Conservation (phyloP, 208 protist genomes). For the Porcisia deanei region DNA sequence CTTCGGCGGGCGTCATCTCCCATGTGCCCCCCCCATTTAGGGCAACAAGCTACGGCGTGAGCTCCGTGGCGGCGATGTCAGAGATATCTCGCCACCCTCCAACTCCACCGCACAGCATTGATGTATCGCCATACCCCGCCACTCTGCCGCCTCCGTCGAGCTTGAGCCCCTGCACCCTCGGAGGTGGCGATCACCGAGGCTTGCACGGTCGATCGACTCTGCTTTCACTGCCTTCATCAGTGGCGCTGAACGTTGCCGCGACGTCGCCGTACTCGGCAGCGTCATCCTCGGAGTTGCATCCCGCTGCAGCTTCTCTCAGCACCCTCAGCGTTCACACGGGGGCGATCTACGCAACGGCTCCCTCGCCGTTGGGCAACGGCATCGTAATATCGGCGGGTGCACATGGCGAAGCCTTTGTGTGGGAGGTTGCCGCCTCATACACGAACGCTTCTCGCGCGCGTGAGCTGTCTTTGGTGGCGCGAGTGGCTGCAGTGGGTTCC, state of each 20-base stretch:
- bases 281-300: slow-evolving; percentile 26
- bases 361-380: slow-evolving; percentile 17
- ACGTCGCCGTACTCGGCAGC: not conserved
- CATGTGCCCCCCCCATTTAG: not conserved
- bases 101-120: slow-evolving; percentile 4
- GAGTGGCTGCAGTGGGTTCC: slow-evolving; percentile 16
- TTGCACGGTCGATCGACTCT: not conserved
- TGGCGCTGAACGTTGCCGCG: not conserved
- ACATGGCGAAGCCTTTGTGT: slow-evolving; percentile 58
- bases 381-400: slow-evolving; percentile 57
- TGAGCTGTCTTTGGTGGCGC: slow-evolving; percentile 30
- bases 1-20: not conserved
- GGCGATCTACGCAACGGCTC: slow-evolving; percentile 48
- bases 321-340: slow-evolving; percentile 41
- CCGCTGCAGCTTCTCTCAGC: slow-evolving; percentile 38
- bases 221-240: not conserved
- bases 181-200: not conserved
- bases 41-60: not conserved
- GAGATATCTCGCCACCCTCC: not conserved
- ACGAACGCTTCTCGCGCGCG: not conserved
- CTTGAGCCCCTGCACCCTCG: not conserved
- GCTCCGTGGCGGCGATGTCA: not conserved
- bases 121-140: not conserved
- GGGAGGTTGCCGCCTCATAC: slow-evolving; percentile 27
- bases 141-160: not conserved